Conservation (phyloP, 2,329 filamentous ascomycete genomes). For the Fusarium hostae region DNA sequence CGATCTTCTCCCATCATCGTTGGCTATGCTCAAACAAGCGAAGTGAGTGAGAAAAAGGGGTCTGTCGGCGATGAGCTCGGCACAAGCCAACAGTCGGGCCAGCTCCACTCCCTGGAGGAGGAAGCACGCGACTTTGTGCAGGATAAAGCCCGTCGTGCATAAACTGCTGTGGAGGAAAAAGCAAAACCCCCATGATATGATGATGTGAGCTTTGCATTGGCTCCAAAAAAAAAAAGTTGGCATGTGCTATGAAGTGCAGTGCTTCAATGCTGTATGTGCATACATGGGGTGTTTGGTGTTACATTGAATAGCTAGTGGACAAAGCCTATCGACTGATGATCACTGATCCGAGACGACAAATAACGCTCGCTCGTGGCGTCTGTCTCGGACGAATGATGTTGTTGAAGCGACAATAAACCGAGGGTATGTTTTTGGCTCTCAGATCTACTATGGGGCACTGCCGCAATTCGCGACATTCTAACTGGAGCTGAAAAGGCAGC, state of each 20-base stretch:
- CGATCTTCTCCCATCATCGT: conserved; percentile 33
- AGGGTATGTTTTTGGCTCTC: conserved; percentile 8
- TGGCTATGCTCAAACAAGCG: conserved; percentile 29
- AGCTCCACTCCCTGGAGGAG: conserved; percentile 23
- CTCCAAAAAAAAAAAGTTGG: background rate
- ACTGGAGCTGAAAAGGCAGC: conserved; percentile 12
- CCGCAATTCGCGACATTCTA: conserved; percentile 1
- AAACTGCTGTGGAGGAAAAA: conserved; percentile 28
- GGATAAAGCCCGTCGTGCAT: conserved; percentile 33
- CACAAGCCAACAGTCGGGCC: conserved; percentile 23
- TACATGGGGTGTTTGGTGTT: conserved; percentile 9
- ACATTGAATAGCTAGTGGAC: background rate
- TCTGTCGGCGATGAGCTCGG: conserved; percentile 38
- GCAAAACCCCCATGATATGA: conserved; percentile 36
- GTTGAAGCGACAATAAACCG: conserved; percentile 24
- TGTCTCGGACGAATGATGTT: conserved; percentile 37
- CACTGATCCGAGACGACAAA: conserved; percentile 12
- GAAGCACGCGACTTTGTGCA: conserved; percentile 43
- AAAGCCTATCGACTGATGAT: conserved; percentile 27
- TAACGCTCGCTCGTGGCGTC: conserved; percentile 34
- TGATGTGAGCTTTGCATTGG: conserved; percentile 14
- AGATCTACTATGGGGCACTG: conserved; percentile 26
- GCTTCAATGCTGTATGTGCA: conserved; percentile 19
- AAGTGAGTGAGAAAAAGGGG: conserved; percentile 39
- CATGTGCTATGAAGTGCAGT: conserved; percentile 20